Base-by-base conservation (phyloP, 331 rosid species). In the Acacia concinna region DNA sequence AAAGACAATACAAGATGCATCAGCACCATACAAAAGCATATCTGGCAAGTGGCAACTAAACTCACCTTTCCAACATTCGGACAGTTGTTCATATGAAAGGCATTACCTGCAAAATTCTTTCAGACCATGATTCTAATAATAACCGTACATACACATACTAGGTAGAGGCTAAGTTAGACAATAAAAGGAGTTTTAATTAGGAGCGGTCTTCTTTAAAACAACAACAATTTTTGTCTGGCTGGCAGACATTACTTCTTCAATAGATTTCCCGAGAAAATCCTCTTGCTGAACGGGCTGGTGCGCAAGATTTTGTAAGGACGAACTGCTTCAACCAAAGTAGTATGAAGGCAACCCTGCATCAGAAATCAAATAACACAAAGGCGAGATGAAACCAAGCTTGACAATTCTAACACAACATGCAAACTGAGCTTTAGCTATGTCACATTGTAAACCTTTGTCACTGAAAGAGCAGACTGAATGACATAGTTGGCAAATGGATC, bases 401-500 rank as follows among this genome's bases (percentile, higher is more conserved):
- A 47, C 7, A 57, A 47, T 47, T 74, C 9, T 56, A 11, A 62
- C 37, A 63, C 11, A 9, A 31, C 21, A 38, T 60, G 38, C 44
- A 35, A 52, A 34, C 25, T 44, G 8, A 59, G 34, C 37, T 65
- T 71, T 14, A 67, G 67, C 13, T 51, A 17, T 8, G 47, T 62
- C 15, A 37, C 28, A 49, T 46, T 8, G 5, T 68, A 21, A 41
- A 89, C 97, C 94, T 89, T 89, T 47, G 98, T 78, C 8, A 70
- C 8, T 25, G 62, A 46, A 2, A 91, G 90, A 83, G 94, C 92
- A 60, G 84, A 70, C 79, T 83, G 87, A 86, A 93, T 78, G 66
- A 93, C 97, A 77, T 93, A 93, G 84, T 93, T 91, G 14, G 90
- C 97, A 83, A 23, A 93, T 5, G 93, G 94, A 71, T 93, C 91